Evolutionary conservation across 345 rosid genomes (phyloP).

Genomic region (Hibiscus syriacus): DNA sequence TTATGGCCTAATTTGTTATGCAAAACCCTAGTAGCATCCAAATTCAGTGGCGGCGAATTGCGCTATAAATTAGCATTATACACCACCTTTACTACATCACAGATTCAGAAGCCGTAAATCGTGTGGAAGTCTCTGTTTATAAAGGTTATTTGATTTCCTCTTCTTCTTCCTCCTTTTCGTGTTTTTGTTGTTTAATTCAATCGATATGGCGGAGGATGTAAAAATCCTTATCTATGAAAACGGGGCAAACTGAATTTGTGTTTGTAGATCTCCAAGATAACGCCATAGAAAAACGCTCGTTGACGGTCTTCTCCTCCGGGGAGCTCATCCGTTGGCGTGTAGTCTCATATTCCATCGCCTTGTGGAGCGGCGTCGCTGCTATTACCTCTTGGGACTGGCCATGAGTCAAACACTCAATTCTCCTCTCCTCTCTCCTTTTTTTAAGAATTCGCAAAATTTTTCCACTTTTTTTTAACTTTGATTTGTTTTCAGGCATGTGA

Average conservation of each 20-base stretch:
- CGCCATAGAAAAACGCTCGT: neutral
- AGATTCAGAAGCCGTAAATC: no score
- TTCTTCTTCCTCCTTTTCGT: neutral
- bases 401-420: conserved; percentile 15
- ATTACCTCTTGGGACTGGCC: conserved; percentile 43
- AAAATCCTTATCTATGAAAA: neutral
- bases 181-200: neutral
- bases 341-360: conserved; percentile 59
- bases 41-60: no score
- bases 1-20: no score
- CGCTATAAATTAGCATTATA: no score
- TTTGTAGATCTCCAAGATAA: conserved; percentile 6
- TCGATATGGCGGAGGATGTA: neutral
- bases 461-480: no score
- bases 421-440: no score
- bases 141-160: neutral
- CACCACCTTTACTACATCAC: no score
- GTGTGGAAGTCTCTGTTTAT: no score
- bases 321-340: conserved; percentile 1
- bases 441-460: no score
- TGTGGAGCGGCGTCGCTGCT: conserved; percentile 45
- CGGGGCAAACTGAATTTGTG: neutral
- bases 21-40: no score
- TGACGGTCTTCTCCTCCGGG: neutral
- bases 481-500: no score